These are phyloP conservation scores for Lepidium didymum DNA, from an alignment of 345 rosid genomes.

Conservation along the genomic window DNA sequence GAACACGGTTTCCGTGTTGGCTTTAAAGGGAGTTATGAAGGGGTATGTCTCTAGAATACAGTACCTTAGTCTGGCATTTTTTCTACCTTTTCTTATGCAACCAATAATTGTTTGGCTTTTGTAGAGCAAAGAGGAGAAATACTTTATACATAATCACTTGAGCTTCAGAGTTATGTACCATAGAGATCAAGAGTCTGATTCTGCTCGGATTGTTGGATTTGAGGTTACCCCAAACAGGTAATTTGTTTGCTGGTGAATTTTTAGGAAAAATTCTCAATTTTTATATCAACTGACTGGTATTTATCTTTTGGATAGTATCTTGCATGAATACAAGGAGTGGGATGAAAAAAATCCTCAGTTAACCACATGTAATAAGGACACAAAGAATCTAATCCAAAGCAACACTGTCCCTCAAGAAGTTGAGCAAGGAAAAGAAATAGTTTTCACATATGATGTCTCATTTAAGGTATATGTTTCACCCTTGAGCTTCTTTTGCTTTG, in stretches of 20 bases:
- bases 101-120: slow-evolving; percentile 13
- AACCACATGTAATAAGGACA: slow-evolving; percentile 86
- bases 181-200: slow-evolving; percentile 68
- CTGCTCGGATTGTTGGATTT: slow-evolving; percentile 95
- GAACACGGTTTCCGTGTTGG: slow-evolving; percentile 97
- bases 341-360: slow-evolving; percentile 74
- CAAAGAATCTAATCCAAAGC: slow-evolving; percentile 79
- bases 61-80: neutral
- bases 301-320: slow-evolving; percentile 50
- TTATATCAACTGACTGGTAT: neutral
- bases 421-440: slow-evolving; percentile 59
- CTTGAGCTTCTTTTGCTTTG: neutral
- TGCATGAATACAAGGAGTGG: slow-evolving; percentile 96
- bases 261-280: neutral
- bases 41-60: slow-evolving; percentile 43
- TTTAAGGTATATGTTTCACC: slow-evolving; percentile 46
- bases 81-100: neutral
- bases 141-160: slow-evolving; percentile 89
- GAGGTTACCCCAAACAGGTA: slow-evolving; percentile 94
- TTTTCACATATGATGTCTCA: slow-evolving; percentile 88
- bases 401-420: slow-evolving; percentile 91
- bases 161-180: slow-evolving; percentile 94
- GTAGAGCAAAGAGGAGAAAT: slow-evolving; percentile 96
- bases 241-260: neutral
- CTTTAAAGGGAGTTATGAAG: slow-evolving; percentile 88